Conservation (phyloP, 805 yeast genomes). For the Starmerella khaoyaiensis region DNA sequence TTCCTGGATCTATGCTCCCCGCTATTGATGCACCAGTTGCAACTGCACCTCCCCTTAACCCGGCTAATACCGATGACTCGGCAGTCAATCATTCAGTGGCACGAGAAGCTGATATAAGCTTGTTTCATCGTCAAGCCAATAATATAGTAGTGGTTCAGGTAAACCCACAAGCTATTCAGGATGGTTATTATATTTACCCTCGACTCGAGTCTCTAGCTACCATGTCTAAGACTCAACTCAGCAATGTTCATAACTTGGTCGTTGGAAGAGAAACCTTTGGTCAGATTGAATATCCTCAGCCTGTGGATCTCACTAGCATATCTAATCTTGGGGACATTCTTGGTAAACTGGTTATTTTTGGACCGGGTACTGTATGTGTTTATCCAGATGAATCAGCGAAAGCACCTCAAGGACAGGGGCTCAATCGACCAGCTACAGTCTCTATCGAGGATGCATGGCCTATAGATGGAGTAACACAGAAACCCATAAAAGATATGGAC, state of each 20-base stretch:
- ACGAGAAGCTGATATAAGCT: conserved; percentile 8
- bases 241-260: conserved; percentile 45
- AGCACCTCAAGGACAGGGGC: conserved; percentile 59
- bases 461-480: conserved; percentile 36
- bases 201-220: conserved; percentile 46
- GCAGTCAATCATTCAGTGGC: neutral
- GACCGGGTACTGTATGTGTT: conserved; percentile 45
- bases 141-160: conserved; percentile 18
- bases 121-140: conserved; percentile 15
- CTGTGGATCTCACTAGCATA: conserved; percentile 64
- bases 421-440: conserved; percentile 59
- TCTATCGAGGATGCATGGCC: conserved; percentile 71
- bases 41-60: conserved; percentile 9
- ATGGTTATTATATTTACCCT: conserved; percentile 73
- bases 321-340: conserved; percentile 46
- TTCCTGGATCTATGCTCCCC: neutral
- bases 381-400: conserved; percentile 52
- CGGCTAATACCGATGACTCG: neutral
- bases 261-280: conserved; percentile 71
- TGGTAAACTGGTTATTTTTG: conserved; percentile 52
- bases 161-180: conserved; percentile 23
- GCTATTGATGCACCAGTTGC: conserved; percentile 7
- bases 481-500: conserved; percentile 56
- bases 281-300: conserved; percentile 48
- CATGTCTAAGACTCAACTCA: conserved; percentile 44